Conservation (phyloP, 371 early-diverging fungal genomes). For the Mucor circinelloides region DNA sequence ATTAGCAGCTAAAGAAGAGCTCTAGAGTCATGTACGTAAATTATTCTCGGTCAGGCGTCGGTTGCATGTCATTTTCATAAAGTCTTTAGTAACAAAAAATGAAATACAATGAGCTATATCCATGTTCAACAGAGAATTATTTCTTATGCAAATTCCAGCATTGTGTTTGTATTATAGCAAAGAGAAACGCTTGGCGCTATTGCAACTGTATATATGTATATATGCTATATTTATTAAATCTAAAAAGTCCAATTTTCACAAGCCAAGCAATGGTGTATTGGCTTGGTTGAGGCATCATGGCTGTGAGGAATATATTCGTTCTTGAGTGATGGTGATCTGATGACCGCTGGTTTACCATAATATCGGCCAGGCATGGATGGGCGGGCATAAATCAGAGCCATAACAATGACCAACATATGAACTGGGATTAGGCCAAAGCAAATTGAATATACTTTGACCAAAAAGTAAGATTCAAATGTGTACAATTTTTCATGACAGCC, state of each 20-base stretch:
- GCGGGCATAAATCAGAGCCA: background rate
- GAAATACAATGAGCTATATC: too few relatives aligned
- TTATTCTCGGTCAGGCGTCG: too few relatives aligned
- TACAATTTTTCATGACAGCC: conserved; percentile 38
- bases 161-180: too few relatives aligned
- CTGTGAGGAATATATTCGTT: background rate
- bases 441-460: conserved; percentile 19
- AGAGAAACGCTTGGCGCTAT: too few relatives aligned
- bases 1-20: too few relatives aligned
- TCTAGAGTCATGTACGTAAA: too few relatives aligned
- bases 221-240: background rate
- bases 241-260: conserved; percentile 22
- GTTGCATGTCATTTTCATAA: too few relatives aligned
- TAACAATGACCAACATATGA: background rate
- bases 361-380: background rate
- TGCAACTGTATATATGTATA: too few relatives aligned
- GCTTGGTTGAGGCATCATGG: background rate
- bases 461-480: conserved; percentile 19
- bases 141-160: too few relatives aligned
- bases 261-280: background rate
- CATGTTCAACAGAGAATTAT: too few relatives aligned
- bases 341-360: background rate
- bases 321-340: background rate
- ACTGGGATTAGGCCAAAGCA: conserved; percentile 5
- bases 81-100: too few relatives aligned